These are phyloP conservation scores for Meyerozyma carpophila DNA, from an alignment of 1,139 yeast genomes.

Conservation along the genomic window DNA sequence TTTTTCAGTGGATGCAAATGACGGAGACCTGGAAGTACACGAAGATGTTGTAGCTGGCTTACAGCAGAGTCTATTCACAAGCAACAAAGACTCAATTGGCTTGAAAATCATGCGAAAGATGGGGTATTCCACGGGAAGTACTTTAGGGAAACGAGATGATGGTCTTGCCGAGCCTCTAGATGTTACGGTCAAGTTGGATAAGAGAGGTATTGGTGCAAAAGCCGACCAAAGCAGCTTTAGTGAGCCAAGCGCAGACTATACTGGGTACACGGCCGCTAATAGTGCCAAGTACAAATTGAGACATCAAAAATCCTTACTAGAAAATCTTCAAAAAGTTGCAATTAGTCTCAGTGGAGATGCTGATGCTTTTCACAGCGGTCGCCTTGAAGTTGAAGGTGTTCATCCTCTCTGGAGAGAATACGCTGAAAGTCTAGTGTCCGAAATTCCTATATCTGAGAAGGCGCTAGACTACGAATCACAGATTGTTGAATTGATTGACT, in stretches of 20 bases:
- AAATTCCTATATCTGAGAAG: not conserved
- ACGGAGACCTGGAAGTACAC: not conserved
- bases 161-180: not conserved
- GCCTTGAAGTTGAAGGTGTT: slow-evolving; percentile 8
- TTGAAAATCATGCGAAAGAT: slow-evolving; percentile 1
- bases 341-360: slow-evolving; percentile 1
- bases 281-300: not conserved
- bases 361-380: not conserved
- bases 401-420: slow-evolving; percentile 22
- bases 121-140: not conserved
- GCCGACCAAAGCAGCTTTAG: not conserved
- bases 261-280: not conserved
- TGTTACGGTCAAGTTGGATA: slow-evolving; percentile 3
- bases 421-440: slow-evolving; percentile 7
- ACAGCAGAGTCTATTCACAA: slow-evolving; percentile 2
- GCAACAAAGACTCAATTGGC: slow-evolving; percentile 2
- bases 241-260: not conserved
- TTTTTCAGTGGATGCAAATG: slow-evolving; percentile 2
- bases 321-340: not conserved
- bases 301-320: not conserved
- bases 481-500: slow-evolving; percentile 7
- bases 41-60: not conserved
- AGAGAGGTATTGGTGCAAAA: slow-evolving; percentile 7
- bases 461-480: not conserved
- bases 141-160: not conserved